Evolutionary conservation across 2,329 filamentous ascomycete species (phyloP).

Genomic region (Aspergillus tubingensis): DNA sequence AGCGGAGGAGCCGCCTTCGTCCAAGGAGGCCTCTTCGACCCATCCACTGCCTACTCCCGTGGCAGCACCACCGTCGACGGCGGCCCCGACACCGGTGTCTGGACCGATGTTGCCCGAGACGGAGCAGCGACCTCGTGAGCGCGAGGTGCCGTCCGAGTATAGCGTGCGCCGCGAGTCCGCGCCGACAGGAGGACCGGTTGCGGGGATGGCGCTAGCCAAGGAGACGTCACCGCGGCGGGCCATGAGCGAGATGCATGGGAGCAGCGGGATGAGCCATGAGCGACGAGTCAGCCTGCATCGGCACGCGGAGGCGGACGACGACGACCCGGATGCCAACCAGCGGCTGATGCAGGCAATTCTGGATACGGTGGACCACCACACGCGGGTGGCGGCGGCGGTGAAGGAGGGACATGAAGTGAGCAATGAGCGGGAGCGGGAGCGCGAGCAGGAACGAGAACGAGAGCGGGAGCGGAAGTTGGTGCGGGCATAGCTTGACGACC

Average conservation of each 20-base stretch:
- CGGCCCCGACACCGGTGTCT: conserved; percentile 13
- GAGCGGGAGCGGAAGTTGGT: conserved; percentile 33
- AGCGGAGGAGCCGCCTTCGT: conserved; percentile 16
- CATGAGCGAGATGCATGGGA: conserved; percentile 40
- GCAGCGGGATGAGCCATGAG: conserved; percentile 22
- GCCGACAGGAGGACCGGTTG: conserved; percentile 24
- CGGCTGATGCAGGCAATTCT: conserved; percentile 46
- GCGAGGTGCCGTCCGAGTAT: conserved; percentile 11
- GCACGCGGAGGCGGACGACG: conserved; percentile 29
- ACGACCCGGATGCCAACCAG: conserved; percentile 43
- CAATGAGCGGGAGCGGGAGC: conserved; percentile 20
- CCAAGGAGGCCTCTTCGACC: conserved; percentile 17
- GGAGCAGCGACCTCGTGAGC: conserved; percentile 6
- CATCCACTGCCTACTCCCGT: conserved; percentile 9
- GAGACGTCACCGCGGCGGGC: conserved; percentile 39
- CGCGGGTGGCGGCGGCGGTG: conserved; percentile 36
- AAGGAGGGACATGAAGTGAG: conserved; percentile 31
- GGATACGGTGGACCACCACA: conserved; percentile 45
- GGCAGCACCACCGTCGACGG: conserved; percentile 8
- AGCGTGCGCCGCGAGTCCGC: conserved; percentile 24
- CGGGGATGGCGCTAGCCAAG: conserved; percentile 23
- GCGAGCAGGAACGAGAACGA: conserved; percentile 28
- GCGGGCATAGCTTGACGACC: conserved; percentile 15
- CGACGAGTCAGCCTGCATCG: conserved; percentile 23
- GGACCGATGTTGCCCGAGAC: conserved; percentile 7